Percentiles rank a stretch among this genome's conserved stretches.
These are phyloP conservation scores for Talaromyces funiculosus DNA, from an alignment of 2,329 filamentous ascomycete genomes.

Conservation along the genomic window DNA sequence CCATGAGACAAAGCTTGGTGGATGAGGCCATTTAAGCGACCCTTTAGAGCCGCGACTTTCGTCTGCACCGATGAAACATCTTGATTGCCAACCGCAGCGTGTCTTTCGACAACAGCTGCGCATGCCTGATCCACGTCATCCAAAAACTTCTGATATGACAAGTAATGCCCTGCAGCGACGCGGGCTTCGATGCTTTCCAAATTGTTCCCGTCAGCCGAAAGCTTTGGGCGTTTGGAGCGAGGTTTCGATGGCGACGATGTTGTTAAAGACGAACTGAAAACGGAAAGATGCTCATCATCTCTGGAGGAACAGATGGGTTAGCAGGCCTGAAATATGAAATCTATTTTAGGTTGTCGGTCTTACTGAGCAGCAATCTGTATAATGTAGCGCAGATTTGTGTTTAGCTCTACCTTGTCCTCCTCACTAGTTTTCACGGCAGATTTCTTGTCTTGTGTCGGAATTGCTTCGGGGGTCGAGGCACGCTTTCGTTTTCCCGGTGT, in stretches of 20 bases:
- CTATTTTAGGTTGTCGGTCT: neutral
- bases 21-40: slow-evolving; percentile 58
- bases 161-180: slow-evolving; percentile 34
- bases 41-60: slow-evolving; percentile 54
- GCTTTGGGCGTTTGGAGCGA: slow-evolving; percentile 39
- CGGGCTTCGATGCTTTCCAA: slow-evolving; percentile 34
- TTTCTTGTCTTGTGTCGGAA: slow-evolving; percentile 21
- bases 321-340: neutral
- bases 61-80: slow-evolving; percentile 30
- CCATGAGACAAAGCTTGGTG: slow-evolving; percentile 54
- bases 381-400: slow-evolving; percentile 24
- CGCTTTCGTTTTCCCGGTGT: slow-evolving; percentile 41
- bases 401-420: slow-evolving; percentile 29
- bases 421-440: slow-evolving; percentile 20
- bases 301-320: slow-evolving; percentile 26
- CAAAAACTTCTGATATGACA: slow-evolving; percentile 37
- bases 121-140: slow-evolving; percentile 40
- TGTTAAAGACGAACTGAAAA: slow-evolving; percentile 37
- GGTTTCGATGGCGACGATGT: slow-evolving; percentile 32
- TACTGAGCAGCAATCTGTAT: slow-evolving; percentile 11
- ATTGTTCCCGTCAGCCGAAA: slow-evolving; percentile 30
- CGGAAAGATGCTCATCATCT: slow-evolving; percentile 39
- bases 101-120: slow-evolving; percentile 32
- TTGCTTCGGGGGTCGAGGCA: slow-evolving; percentile 29
- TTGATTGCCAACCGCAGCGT: slow-evolving; percentile 22